Conservation (phyloP, 2,329 filamentous ascomycete species). For the Lecanosticta acicola region DNA sequence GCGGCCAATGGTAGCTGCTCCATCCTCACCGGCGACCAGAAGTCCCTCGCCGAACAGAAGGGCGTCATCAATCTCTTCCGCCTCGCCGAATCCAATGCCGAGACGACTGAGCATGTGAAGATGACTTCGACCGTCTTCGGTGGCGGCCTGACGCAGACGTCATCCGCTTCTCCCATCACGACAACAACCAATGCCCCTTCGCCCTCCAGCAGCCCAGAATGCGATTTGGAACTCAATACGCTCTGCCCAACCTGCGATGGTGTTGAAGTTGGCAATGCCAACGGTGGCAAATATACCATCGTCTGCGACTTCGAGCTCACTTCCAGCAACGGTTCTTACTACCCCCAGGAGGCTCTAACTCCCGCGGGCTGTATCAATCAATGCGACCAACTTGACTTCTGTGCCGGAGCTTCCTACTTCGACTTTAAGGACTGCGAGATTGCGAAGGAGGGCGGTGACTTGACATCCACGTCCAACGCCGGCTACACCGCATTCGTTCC, state of each 20-base stretch:
- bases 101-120: not conserved
- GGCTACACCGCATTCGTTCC: conserved; percentile 27
- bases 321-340: conserved; percentile 17
- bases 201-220: conserved; percentile 4
- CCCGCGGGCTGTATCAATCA: conserved; percentile 16
- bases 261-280: conserved; percentile 7
- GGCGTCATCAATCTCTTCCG: conserved; percentile 13
- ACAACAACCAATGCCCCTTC: not conserved
- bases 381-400: conserved; percentile 23
- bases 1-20: conserved; percentile 20
- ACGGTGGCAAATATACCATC: conserved; percentile 13
- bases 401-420: conserved; percentile 19
- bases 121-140: conserved; percentile 7
- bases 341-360: conserved; percentile 17
- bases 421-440: conserved; percentile 23
- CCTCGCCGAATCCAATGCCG: not conserved
- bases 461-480: conserved; percentile 6
- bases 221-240: conserved; percentile 12
- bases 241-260: conserved; percentile 25
- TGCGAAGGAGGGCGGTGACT: conserved; percentile 18
- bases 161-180: not conserved
- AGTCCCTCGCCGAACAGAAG: conserved; percentile 6
- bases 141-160: not conserved
- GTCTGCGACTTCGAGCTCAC: conserved; percentile 14
- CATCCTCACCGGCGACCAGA: conserved; percentile 12